phyloP scores from a whole-genome alignment of 371 early-diverging fungal genomes.

The Dinochytrium kinnereticum region DNA sequence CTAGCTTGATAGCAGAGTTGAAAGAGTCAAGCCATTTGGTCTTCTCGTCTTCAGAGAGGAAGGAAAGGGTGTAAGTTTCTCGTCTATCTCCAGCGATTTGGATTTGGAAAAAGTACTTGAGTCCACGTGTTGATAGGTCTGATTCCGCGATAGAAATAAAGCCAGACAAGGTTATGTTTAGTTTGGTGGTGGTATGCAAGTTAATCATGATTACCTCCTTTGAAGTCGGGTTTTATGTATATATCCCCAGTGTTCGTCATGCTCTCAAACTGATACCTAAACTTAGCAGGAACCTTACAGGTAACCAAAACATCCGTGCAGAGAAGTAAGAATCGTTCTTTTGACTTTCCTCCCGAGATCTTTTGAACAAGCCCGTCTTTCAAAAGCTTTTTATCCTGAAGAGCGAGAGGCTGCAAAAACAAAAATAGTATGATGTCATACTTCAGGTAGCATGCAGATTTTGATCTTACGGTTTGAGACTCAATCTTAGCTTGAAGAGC shows the following conservation, averaged over 20 bases:
- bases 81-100: slow-evolving; percentile 23
- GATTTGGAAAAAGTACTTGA: slow-evolving; percentile 18
- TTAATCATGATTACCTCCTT: slow-evolving; percentile 17
- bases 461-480: slow-evolving; percentile 29
- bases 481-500: slow-evolving; percentile 51
- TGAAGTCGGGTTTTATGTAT: slow-evolving; percentile 32
- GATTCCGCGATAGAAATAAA: too few species aligned
- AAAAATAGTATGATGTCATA: neutral
- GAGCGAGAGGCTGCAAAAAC: slow-evolving; percentile 39
- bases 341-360: slow-evolving; percentile 40
- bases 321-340: slow-evolving; percentile 49
- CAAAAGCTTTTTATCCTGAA: slow-evolving; percentile 48
- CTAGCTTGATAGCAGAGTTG: slow-evolving; percentile 35
- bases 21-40: slow-evolving; percentile 42
- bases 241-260: slow-evolving; percentile 42
- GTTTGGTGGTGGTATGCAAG: neutral
- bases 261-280: slow-evolving; percentile 45
- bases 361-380: slow-evolving; percentile 46
- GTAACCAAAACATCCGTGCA: slow-evolving; percentile 51
- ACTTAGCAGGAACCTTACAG: slow-evolving; percentile 43
- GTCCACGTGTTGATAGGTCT: slow-evolving; percentile 1
- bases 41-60: slow-evolving; percentile 29
- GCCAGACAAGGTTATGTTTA: too few species aligned
- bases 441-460: neutral
- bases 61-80: slow-evolving; percentile 18